A percentile compares a stretch with the other conserved stretches of the same genome.
These are phyloP conservation scores for Apiospora phragmitis DNA, from an alignment of 2,329 filamentous ascomycete species.

Conservation along the genomic window DNA sequence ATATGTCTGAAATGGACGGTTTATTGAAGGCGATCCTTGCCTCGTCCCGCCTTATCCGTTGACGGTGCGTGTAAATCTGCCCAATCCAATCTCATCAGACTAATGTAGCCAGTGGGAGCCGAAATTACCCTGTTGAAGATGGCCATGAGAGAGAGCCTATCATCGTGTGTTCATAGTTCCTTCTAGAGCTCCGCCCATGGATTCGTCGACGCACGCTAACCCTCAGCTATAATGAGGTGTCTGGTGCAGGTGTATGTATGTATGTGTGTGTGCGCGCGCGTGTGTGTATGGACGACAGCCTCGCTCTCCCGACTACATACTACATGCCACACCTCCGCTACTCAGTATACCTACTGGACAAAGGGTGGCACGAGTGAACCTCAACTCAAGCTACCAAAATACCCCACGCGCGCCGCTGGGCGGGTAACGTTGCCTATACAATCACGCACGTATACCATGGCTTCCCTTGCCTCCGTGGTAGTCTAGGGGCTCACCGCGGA, in stretches of 20 bases:
- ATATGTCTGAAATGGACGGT: neutral
- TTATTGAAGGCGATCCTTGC: neutral
- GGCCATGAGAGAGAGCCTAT: neutral
- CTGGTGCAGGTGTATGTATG: neutral
- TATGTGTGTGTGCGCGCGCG: neutral
- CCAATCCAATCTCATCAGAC: neutral
- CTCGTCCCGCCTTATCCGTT: neutral
- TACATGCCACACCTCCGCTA: neutral
- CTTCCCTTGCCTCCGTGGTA: neutral
- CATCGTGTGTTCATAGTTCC: neutral
- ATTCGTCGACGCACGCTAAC: neutral
- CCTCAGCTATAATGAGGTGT: neutral
- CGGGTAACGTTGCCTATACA: neutral
- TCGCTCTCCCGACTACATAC: neutral
- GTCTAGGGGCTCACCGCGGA: neutral
- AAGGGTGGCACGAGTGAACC: neutral
- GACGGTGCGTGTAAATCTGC: neutral
- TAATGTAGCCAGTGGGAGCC: neutral
- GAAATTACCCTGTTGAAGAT: neutral
- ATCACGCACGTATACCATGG: neutral
- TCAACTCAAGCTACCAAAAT: neutral
- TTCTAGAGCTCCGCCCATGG: neutral
- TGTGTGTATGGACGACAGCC: neutral
- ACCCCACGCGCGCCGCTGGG: neutral
- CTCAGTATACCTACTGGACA: neutral